Evolutionary conservation across 257 asterid species (phyloP).

Genomic region (Plectranthus barbatus): DNA sequence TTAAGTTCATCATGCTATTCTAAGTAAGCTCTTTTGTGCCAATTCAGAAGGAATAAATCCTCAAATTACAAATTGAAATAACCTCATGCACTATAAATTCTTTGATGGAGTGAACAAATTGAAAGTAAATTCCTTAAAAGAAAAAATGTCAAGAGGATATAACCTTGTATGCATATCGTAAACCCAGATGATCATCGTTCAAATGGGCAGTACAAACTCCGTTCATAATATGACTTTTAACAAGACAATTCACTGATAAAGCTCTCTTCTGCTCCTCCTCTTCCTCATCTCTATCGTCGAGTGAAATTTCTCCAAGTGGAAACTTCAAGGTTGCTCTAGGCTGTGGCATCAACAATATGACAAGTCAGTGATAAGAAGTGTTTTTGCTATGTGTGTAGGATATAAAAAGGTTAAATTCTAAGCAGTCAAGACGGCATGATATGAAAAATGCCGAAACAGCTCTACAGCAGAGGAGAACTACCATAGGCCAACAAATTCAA

Average conservation of each 20-base stretch:
- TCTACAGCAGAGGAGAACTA: background rate
- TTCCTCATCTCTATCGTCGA: constrained; percentile 61
- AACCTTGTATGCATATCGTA: constrained; percentile 79
- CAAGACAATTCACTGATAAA: constrained; percentile 52
- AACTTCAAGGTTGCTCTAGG: constrained; percentile 80
- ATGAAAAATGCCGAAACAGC: background rate
- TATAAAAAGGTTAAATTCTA: background rate
- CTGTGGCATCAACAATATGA: constrained; percentile 28
- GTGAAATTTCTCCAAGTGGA: constrained; percentile 77
- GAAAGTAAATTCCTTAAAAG: background rate
- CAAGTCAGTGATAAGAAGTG: background rate
- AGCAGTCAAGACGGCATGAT: background rate
- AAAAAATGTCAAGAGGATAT: constrained; percentile 12
- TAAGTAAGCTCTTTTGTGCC: background rate
- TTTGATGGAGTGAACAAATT: too few relatives aligned
- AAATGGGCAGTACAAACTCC: constrained; percentile 70
- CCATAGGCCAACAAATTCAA: background rate
- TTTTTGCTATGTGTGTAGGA: background rate
- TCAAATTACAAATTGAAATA: background rate
- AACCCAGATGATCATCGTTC: constrained; percentile 57
- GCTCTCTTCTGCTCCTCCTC: too few relatives aligned
- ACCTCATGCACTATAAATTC: background rate
- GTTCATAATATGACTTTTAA: constrained; percentile 42
- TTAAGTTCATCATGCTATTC: background rate
- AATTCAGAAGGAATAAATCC: background rate